Base-by-base conservation (phyloP, 2,329 filamentous ascomycete genomes). In the Pestalotiopsis sp. region DNA sequence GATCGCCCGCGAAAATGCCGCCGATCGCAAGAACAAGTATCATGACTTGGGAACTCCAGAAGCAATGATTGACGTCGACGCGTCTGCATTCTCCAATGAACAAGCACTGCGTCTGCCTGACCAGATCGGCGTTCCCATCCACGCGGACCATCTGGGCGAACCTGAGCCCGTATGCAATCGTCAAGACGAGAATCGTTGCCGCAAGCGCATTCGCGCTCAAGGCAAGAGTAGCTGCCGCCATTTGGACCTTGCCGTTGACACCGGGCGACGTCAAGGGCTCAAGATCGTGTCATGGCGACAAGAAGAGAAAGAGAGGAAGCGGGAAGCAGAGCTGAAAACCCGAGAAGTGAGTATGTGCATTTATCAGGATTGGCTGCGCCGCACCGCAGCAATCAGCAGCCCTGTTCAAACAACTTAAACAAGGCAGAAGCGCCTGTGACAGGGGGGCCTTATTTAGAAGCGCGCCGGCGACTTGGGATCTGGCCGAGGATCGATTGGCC, bases 1-100 rank as follows among this genome's bases (percentile, higher is more conserved):
- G 52, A 45, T 64, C 61, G n/a, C 12, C 38, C 38, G 49, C 61
- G n/a, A 64, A 11, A 23, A 64, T 64, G 39, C 61, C 41, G 38
- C 61, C 61, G n/a, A 64, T 9, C 13, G 61, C 61, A 12, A 64
- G 61, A 14, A 27, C 61, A 11, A 64, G 39, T 17, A 52, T 64
- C 61, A 64, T 64, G 1, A 52, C 20, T 13, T 64, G 61, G 9
- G 61, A 17, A 39, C 61, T 64, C 38, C 38, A 45, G 39, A 64
- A 64, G 39, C 61, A 64, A 31, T 64, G 61, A 3, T 64, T 39
- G 11, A 64, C 23, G 39, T 64, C 39, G 25, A 64, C 38, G 9
- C 38, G 12, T 23, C 20, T 25, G 61, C 61, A 64, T 11, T 49
- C 11, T 39, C 61, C 61, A 12, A 64, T 64, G 39, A 64, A 64